Conservation (phyloP, 2,329 filamentous ascomycete genomes). For the Diaporthe sp. region DNA sequence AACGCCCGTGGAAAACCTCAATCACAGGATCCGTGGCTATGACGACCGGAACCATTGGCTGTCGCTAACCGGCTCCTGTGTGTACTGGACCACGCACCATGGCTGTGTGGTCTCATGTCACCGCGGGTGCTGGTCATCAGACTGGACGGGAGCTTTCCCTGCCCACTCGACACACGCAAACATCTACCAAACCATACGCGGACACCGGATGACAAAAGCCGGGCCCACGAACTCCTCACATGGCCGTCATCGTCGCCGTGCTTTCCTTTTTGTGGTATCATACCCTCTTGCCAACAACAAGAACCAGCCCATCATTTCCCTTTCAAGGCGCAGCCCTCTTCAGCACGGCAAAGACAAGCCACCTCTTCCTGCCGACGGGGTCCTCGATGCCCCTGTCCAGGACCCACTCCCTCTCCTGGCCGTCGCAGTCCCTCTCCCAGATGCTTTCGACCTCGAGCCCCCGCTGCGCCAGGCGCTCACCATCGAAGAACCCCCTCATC, state of each 20-base stretch:
- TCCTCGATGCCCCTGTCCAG: conserved; percentile 74
- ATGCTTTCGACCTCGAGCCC: conserved; percentile 75
- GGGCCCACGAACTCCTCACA: background rate
- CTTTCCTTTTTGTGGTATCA: background rate
- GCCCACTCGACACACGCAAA: background rate
- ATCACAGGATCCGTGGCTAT: background rate
- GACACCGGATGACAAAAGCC: background rate
- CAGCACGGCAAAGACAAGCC: conserved; percentile 74
- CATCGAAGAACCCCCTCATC: conserved; percentile 75
- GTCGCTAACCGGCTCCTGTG: background rate
- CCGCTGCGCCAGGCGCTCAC: conserved; percentile 57
- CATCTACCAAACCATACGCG: background rate
- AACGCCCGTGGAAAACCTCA: background rate
- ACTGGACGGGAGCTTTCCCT: background rate
- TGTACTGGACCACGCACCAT: background rate
- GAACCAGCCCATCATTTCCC: background rate
- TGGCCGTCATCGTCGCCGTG: background rate
- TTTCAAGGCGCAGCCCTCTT: conserved; percentile 50
- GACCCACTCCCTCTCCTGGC: conserved; percentile 72
- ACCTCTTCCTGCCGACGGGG: conserved; percentile 74
- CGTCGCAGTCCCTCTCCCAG: conserved; percentile 78
- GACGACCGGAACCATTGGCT: background rate
- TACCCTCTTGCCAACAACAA: background rate
- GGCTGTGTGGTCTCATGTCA: background rate
- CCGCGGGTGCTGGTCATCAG: background rate